Conservation (phyloP, 352 stramenopile species). For the Discostella stelligera region DNA sequence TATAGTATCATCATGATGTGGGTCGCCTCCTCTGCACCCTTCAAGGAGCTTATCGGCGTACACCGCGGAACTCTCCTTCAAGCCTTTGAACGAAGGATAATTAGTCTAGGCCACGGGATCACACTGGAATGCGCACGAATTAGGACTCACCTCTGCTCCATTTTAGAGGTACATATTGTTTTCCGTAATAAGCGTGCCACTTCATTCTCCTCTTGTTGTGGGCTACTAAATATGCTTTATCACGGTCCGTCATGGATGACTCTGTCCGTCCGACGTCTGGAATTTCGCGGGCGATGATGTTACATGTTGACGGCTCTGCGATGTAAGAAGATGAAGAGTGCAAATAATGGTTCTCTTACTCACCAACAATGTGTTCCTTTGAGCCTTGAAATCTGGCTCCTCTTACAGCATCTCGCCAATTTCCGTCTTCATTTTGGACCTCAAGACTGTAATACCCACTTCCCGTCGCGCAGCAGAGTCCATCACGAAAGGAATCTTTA, state of each 20-base stretch:
- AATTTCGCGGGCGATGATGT: neutral
- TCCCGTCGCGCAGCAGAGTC: conserved; percentile 5
- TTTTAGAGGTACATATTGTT: conserved; percentile 30
- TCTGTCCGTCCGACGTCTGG: conserved; percentile 25
- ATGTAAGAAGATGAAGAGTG: neutral
- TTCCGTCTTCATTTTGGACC: conserved; percentile 18
- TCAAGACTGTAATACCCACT: conserved; percentile 23
- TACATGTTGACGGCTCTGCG: too few species aligned
- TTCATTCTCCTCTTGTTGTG: conserved; percentile 27
- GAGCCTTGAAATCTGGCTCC: conserved; percentile 7
- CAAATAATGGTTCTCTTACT: neutral
- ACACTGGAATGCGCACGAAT: neutral
- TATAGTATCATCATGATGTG: conserved; percentile 22
- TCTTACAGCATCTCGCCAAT: conserved; percentile 16
- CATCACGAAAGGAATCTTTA: conserved; percentile 28
- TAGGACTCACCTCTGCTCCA: conserved; percentile 16
- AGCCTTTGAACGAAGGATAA: neutral
- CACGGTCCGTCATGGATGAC: conserved; percentile 28
- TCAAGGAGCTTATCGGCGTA: conserved; percentile 28
- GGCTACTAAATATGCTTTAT: conserved; percentile 28
- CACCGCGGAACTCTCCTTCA: conserved; percentile 19
- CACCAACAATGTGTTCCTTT: conserved; percentile 20
- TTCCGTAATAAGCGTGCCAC: conserved; percentile 24
- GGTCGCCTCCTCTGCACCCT: conserved; percentile 8
- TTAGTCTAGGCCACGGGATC: neutral